Evolutionary conservation across 306 rosid species (phyloP).

Genomic region (Lathyrus aphaca): DNA sequence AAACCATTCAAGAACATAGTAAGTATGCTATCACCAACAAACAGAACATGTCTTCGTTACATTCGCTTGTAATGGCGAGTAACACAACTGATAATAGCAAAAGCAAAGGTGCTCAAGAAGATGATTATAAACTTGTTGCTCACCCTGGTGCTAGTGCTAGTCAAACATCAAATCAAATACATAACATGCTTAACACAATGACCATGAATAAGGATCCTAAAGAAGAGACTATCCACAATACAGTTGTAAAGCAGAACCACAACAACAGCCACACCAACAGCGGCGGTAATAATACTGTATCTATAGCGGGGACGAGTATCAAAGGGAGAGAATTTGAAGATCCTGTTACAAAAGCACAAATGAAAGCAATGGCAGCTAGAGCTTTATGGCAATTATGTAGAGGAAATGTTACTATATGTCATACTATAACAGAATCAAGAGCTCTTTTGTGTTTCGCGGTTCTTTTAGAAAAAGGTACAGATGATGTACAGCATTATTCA

Average conservation of each 20-base stretch:
- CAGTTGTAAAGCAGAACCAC: slow-evolving; percentile 7
- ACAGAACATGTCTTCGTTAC: slow-evolving; percentile 53
- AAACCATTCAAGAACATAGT: slow-evolving; percentile 80
- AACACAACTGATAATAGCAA: slow-evolving; percentile 2
- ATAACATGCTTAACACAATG: slow-evolving; percentile 29
- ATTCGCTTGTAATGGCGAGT: slow-evolving; percentile 58
- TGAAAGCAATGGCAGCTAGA: slow-evolving; percentile 79
- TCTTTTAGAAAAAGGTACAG: slow-evolving; percentile 62
- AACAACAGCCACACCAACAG: neutral
- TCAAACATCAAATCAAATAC: slow-evolving; percentile 31
- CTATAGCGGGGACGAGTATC: slow-evolving; percentile 50
- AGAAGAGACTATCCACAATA: neutral
- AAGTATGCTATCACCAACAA: slow-evolving; percentile 55
- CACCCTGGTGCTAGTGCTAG: slow-evolving; percentile 43
- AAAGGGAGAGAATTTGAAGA: slow-evolving; percentile 79
- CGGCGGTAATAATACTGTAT: slow-evolving; percentile 5
- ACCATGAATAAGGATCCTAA: slow-evolving; percentile 21
- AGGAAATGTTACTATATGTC: slow-evolving; percentile 61
- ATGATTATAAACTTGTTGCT: neutral
- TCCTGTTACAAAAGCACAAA: slow-evolving; percentile 56
- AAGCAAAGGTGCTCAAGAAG: slow-evolving; percentile 12
- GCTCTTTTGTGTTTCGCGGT: slow-evolving; percentile 80
- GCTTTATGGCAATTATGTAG: slow-evolving; percentile 68
- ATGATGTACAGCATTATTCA: slow-evolving; percentile 54
- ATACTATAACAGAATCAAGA: slow-evolving; percentile 67